Conservation (phyloP, 2,329 filamentous ascomycete species). For the Beauveria medogensis region DNA sequence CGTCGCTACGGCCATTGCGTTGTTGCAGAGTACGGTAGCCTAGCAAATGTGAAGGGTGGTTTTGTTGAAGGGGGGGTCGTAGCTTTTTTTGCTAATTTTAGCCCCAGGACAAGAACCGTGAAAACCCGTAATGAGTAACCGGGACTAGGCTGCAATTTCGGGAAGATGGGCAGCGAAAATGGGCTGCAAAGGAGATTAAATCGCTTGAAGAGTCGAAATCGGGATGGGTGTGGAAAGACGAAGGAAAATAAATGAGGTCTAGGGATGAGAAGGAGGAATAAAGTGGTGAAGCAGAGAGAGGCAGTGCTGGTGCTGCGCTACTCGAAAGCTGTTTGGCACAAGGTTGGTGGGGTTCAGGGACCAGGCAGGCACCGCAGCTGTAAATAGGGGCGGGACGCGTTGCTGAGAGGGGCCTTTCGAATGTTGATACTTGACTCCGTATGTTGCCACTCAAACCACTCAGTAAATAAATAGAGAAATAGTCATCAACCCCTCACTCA, state of each 20-base stretch:
- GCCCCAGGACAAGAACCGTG: not conserved
- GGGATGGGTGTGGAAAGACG: not conserved
- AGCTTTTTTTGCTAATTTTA: slow-evolving; percentile 1
- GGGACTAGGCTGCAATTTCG: not conserved
- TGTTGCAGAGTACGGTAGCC: not conserved
- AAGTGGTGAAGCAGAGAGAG: not conserved
- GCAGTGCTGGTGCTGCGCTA: not conserved
- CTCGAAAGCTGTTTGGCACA: not conserved
- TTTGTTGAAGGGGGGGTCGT: not conserved
- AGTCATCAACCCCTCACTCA: too few species aligned
- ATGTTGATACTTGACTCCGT: too few species aligned
- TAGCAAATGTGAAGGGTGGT: not conserved
- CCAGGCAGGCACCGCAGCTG: not conserved
- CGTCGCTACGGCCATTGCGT: slow-evolving; percentile 2
- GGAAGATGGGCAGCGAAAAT: not conserved
- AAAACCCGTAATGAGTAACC: not conserved
- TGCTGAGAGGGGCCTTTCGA: not conserved
- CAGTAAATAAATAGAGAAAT: too few species aligned
- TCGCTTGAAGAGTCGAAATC: not conserved
- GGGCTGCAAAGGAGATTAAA: not conserved
- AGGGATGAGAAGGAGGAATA: not conserved
- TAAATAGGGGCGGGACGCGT: not conserved
- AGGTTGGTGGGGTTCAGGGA: not conserved
- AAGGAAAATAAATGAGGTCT: not conserved
- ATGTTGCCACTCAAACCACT: not conserved